phyloP scores from a whole-genome alignment of 2,329 filamentous ascomycete genomes.

The Penicillium sp. region DNA sequence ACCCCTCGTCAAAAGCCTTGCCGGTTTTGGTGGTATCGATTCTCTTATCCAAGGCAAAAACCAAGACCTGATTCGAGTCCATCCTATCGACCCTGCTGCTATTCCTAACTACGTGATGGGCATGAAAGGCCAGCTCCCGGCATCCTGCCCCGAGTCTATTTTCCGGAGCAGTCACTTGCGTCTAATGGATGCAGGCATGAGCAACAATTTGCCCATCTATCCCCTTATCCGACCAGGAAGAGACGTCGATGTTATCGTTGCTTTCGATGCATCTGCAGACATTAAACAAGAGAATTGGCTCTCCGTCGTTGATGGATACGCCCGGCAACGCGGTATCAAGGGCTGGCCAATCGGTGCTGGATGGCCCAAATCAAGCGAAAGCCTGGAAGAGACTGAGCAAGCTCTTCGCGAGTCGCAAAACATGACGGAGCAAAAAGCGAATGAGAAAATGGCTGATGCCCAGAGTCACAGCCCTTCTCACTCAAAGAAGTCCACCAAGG shows the following conservation, averaged over 20 bases:
- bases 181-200: slow-evolving; percentile 98
- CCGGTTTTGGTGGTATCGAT: slow-evolving; percentile 77
- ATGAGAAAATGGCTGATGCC: slow-evolving; percentile 67
- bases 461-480: slow-evolving; percentile 34
- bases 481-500: slow-evolving; percentile 22
- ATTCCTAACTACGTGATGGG: slow-evolving; percentile 89
- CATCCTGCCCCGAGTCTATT: slow-evolving; percentile 77
- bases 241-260: slow-evolving; percentile 85
- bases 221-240: slow-evolving; percentile 86
- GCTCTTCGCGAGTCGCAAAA: slow-evolving; percentile 72
- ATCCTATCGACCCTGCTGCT: slow-evolving; percentile 88
- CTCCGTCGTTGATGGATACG: slow-evolving; percentile 90
- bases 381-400: slow-evolving; percentile 62
- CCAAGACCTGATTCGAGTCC: slow-evolving; percentile 84
- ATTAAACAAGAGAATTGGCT: slow-evolving; percentile 95
- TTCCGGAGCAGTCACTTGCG: slow-evolving; percentile 73
- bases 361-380: slow-evolving; percentile 73
- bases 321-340: slow-evolving; percentile 83
- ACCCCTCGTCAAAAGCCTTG: slow-evolving; percentile 75
- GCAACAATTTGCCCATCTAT: slow-evolving; percentile 95
- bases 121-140: slow-evolving; percentile 75
- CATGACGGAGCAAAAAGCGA: slow-evolving; percentile 62
- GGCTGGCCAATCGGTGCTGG: slow-evolving; percentile 96
- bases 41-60: slow-evolving; percentile 80
- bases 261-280: slow-evolving; percentile 93